Evolutionary conservation across 768 basidiomycete species (phyloP).

Genomic region (Leucosporidium yakuticum): DNA sequence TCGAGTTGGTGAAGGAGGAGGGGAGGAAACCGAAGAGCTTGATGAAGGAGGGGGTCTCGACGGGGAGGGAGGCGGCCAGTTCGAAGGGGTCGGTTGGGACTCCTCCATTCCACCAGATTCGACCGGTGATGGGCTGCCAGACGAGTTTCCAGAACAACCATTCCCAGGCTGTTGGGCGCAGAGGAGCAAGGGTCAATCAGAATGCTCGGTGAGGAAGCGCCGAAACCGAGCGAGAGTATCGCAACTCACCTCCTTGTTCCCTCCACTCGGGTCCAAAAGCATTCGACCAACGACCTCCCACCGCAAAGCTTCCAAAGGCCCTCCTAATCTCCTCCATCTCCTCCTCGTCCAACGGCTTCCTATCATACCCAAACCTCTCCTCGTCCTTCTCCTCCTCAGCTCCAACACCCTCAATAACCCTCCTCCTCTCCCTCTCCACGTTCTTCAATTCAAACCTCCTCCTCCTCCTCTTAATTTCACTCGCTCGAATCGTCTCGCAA

Average conservation of each 20-base stretch:
- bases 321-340: neutral
- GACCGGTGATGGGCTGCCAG: conserved; percentile 24
- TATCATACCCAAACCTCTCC: neutral
- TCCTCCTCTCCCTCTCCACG: too few species aligned
- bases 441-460: too few species aligned
- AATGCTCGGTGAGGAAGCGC: neutral
- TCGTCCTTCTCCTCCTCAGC: neutral
- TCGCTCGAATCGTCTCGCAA: too few species aligned
- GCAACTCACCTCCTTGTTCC: conserved; percentile 38
- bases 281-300: conserved; percentile 41
- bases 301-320: conserved; percentile 36
- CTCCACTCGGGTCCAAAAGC: conserved; percentile 39
- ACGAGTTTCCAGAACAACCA: conserved; percentile 17
- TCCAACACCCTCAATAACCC: neutral
- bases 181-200: too few species aligned
- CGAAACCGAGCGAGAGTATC: neutral
- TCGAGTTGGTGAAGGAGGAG: neutral
- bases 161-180: conserved; percentile 12
- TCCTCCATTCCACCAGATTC: conserved; percentile 36
- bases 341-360: neutral
- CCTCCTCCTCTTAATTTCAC: too few species aligned
- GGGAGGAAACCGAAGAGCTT: neutral
- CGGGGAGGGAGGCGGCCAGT: conserved; percentile 37
- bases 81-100: conserved; percentile 37
- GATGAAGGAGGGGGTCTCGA: conserved; percentile 37